Conservation (phyloP, 2,329 filamentous ascomycete species). For the Juglanconis sp. region DNA sequence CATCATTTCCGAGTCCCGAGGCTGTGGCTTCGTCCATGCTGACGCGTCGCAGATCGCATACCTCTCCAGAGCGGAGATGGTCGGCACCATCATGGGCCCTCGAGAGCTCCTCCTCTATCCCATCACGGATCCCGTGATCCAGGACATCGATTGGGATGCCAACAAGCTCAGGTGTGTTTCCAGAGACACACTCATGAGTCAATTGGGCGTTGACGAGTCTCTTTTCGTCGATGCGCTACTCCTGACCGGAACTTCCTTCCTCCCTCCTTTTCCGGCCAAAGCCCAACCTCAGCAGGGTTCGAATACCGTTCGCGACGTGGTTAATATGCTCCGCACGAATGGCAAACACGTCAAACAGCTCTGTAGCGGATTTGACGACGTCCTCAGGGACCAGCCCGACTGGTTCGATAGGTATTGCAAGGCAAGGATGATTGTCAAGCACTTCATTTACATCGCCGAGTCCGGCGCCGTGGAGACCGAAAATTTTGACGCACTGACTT, state of each 20-base stretch:
- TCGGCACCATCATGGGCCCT: slow-evolving; percentile 76
- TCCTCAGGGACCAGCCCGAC: slow-evolving; percentile 66
- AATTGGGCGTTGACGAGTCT: slow-evolving; percentile 62
- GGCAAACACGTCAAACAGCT: slow-evolving; percentile 69
- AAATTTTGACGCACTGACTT: slow-evolving; percentile 69
- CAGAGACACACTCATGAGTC: slow-evolving; percentile 68
- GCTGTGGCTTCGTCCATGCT: background rate
- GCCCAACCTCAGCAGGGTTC: slow-evolving; percentile 53
- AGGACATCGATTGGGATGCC: slow-evolving; percentile 64
- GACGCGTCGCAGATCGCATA: slow-evolving; percentile 63
- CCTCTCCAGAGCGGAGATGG: slow-evolving; percentile 43
- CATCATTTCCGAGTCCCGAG: slow-evolving; percentile 4
- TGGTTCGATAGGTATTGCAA: slow-evolving; percentile 87
- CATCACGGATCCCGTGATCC: slow-evolving; percentile 71
- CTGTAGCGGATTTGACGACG: slow-evolving; percentile 76
- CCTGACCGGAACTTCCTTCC: slow-evolving; percentile 77
- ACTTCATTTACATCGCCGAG: slow-evolving; percentile 77
- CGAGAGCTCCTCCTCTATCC: slow-evolving; percentile 85
- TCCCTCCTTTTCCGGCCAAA: slow-evolving; percentile 68
- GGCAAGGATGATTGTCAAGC: slow-evolving; percentile 79
- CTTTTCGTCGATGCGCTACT: slow-evolving; percentile 82
- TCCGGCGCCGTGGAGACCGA: slow-evolving; percentile 76
- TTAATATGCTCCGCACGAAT: slow-evolving; percentile 71
- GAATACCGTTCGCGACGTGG: slow-evolving; percentile 66
- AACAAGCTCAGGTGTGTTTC: slow-evolving; percentile 60